A percentile compares a stretch with the other conserved stretches of the same genome.
Evolutionary conservation across 495 filamentous ascomycete species (phyloP).

Genomic region (Penicillium bialowiezense): DNA sequence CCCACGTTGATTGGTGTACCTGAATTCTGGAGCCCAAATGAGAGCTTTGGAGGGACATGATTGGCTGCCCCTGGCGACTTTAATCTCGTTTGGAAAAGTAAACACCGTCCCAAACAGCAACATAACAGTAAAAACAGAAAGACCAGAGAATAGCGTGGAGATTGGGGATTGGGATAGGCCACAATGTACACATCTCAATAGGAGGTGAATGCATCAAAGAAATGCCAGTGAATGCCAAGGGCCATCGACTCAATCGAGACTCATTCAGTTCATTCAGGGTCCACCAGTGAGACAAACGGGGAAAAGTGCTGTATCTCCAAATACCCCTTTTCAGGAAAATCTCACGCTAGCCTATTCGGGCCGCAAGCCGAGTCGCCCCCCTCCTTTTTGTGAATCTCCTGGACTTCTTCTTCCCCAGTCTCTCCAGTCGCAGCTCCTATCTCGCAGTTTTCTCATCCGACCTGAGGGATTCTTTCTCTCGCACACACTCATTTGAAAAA

Average conservation of each 20-base stretch:
- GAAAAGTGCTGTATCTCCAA: background rate
- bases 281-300: constrained; percentile 6
- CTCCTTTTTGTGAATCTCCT: constrained; percentile 22
- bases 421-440: constrained; percentile 15
- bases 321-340: constrained; percentile 9
- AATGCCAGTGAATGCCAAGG: background rate
- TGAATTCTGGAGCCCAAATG: constrained; percentile 9
- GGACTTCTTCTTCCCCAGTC: constrained; percentile 20
- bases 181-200: background rate
- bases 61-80: constrained; percentile 15
- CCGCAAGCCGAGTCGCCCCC: constrained; percentile 7
- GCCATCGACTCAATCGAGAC: background rate
- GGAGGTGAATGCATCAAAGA: background rate
- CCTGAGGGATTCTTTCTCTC: constrained; percentile 46
- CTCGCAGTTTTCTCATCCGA: constrained; percentile 41
- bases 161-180: no score
- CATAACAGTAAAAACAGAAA: no score
- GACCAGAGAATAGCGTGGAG: no score
- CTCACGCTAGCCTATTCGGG: constrained; percentile 17
- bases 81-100: constrained; percentile 12
- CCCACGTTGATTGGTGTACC: constrained; percentile 27
- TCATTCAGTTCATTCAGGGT: background rate
- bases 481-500: constrained; percentile 41
- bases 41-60: background rate
- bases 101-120: no score